A percentile compares a stretch with the other conserved stretches of the same genome.
These are phyloP conservation scores for Pleurotus pulmonarius DNA, from an alignment of 768 basidiomycete genomes.

Conservation along the genomic window DNA sequence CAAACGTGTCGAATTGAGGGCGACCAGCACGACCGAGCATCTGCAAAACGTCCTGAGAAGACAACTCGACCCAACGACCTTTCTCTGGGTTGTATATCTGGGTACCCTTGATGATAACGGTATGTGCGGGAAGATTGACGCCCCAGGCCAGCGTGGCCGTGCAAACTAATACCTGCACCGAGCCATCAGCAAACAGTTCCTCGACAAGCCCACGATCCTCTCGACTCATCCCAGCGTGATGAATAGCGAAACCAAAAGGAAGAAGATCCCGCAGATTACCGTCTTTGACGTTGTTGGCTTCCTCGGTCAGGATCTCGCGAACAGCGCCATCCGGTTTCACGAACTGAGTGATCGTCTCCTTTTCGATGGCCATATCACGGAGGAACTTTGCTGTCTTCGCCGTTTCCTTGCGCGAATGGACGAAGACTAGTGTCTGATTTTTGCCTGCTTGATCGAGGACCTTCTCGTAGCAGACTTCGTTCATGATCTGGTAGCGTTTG, in stretches of 20 bases:
- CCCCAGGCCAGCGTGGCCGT: constrained; percentile 99
- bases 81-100: constrained; percentile 99
- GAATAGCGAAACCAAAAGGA: constrained; percentile 96
- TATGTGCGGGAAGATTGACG: constrained; percentile 96
- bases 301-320: constrained; percentile 83
- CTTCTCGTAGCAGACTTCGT: constrained; percentile 99
- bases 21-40: constrained; percentile 98
- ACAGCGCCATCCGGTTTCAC: constrained; percentile 92
- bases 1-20: constrained; percentile 95
- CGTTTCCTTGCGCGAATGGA: constrained; percentile 98
- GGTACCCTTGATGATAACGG: constrained; percentile 99
- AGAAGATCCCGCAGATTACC: constrained; percentile 81
- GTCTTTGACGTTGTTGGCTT: constrained; percentile 81
- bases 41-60: constrained; percentile 93
- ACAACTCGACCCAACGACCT: constrained; percentile 95
- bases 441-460: constrained; percentile 86
- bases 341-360: constrained; percentile 94
- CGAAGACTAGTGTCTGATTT: constrained; percentile 94
- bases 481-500: constrained; percentile 96
- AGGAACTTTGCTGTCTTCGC: constrained; percentile 95
- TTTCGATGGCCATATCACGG: constrained; percentile 92
- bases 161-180: constrained; percentile 91
- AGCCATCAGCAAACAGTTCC: constrained; percentile 89
- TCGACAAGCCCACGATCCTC: constrained; percentile 91
- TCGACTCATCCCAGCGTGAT: constrained; percentile 94